Evolutionary conservation across 768 basidiomycete species (phyloP).

Genomic region (Daedaleopsis sinensis): DNA sequence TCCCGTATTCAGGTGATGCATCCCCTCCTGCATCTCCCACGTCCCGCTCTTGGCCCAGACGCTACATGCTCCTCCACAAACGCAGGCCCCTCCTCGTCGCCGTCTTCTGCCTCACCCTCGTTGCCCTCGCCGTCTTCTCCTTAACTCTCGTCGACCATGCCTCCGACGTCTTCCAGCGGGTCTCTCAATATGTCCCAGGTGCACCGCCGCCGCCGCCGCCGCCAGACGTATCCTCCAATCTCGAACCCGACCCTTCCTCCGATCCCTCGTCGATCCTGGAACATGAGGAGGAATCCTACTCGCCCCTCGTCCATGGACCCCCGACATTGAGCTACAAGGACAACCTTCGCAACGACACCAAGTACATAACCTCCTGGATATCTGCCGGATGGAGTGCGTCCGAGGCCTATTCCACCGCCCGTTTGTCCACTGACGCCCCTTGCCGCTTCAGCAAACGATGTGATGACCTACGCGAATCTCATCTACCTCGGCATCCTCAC

Average conservation of each 20-base stretch:
- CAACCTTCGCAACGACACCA: conserved; percentile 59
- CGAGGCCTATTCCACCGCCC: not conserved
- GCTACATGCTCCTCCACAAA: conserved; percentile 15
- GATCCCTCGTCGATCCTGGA: conserved; percentile 1
- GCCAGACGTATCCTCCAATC: not conserved
- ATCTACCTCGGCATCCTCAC: conserved; percentile 44
- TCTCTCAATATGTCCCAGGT: not conserved
- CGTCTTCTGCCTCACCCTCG: conserved; percentile 20
- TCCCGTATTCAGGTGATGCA: conserved; percentile 22
- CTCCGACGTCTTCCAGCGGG: not conserved
- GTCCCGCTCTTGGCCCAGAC: conserved; percentile 7
- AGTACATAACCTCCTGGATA: conserved; percentile 76
- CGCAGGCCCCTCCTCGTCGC: conserved; percentile 30
- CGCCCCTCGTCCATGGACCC: conserved; percentile 42
- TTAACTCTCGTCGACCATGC: conserved; percentile 3
- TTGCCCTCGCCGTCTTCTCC: conserved; percentile 23
- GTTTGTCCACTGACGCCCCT: not conserved
- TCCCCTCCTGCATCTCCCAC: conserved; percentile 20
- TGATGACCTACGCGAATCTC: conserved; percentile 59
- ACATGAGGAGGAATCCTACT: conserved; percentile 15
- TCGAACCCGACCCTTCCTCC: conserved; percentile 20
- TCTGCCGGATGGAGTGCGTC: conserved; percentile 71
- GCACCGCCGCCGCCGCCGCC: conserved; percentile 10
- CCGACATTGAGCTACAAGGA: conserved; percentile 66
- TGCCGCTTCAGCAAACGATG: conserved; percentile 62